phyloP scores from a whole-genome alignment of 2,329 filamentous ascomycete genomes.

The Fonsecaea erecta region DNA sequence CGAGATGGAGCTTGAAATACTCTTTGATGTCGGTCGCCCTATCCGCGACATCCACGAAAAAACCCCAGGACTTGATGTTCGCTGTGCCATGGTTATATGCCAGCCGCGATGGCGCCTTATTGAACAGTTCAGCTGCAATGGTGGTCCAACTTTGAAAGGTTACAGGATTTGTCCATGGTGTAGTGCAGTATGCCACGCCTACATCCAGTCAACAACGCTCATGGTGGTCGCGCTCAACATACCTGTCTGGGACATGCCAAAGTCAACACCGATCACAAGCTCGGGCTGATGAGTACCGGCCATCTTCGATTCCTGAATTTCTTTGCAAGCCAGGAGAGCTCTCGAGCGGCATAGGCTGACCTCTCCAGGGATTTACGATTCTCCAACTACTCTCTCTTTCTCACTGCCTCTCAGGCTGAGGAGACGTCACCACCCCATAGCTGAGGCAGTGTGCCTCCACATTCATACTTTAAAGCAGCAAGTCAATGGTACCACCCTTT shows the following conservation, averaged over 20 bases:
- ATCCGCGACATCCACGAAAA: conserved; percentile 44
- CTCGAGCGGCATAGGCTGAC: neutral
- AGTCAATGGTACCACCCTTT: neutral
- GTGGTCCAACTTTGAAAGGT: conserved; percentile 46
- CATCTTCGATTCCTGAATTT: neutral
- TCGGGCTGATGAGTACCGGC: conserved; percentile 7
- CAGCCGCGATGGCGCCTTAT: conserved; percentile 44
- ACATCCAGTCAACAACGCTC: conserved; percentile 20
- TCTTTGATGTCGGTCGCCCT: conserved; percentile 39
- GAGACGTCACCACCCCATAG: neutral
- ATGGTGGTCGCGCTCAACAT: neutral
- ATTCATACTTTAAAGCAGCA: neutral
- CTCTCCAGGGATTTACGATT: neutral
- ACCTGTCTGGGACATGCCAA: conserved; percentile 41
- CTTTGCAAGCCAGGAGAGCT: neutral
- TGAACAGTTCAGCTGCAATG: conserved; percentile 41
- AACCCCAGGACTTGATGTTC: conserved; percentile 42
- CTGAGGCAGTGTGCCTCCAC: neutral
- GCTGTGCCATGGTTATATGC: conserved; percentile 36
- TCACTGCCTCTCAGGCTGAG: neutral
- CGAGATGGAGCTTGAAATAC: conserved; percentile 48
- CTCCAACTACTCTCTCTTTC: neutral
- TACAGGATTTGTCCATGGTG: conserved; percentile 43
- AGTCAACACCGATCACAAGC: conserved; percentile 37
- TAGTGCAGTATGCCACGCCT: conserved; percentile 46